A percentile compares a stretch with the other conserved stretches of the same genome.
These are phyloP conservation scores for Solanum chilense DNA, from an alignment of 257 asterid species.

Conservation along the genomic window DNA sequence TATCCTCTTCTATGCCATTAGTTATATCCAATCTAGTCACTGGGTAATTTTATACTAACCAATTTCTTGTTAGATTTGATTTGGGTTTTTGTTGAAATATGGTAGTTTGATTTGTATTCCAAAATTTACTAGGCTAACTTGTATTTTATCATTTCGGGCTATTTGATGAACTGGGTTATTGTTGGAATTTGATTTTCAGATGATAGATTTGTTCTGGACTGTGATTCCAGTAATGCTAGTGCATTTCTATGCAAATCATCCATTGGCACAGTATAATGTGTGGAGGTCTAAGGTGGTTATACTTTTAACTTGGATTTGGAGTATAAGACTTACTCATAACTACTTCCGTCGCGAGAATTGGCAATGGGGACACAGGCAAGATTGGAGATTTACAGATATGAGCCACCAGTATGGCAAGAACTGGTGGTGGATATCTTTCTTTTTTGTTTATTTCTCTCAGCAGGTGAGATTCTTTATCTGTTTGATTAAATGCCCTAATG, in stretches of 20 bases:
- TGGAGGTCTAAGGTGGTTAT: constrained; percentile 65
- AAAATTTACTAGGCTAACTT: background rate
- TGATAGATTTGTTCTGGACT: constrained; percentile 94
- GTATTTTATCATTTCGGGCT: background rate
- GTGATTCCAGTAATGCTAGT: constrained; percentile 66
- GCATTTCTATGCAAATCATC: constrained; percentile 62
- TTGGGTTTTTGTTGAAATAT: background rate
- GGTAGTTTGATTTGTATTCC: background rate
- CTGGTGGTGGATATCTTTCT: constrained; percentile 98
- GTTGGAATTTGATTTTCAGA: constrained; percentile 26
- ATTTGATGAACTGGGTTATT: background rate
- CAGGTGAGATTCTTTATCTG: constrained; percentile 39
- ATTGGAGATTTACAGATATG: constrained; percentile 85
- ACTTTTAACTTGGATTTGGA: constrained; percentile 70
- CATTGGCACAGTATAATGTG: constrained; percentile 26
- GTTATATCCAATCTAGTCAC: constrained; percentile 68
- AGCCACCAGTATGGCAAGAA: constrained; percentile 41
- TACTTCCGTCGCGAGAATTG: constrained; percentile 93
- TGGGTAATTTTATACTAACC: constrained; percentile 39
- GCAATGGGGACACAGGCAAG: constrained; percentile 94
- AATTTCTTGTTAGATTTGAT: background rate
- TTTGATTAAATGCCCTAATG: background rate
- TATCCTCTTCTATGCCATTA: constrained; percentile 69
- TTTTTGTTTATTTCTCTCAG: constrained; percentile 65
- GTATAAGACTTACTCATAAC: constrained; percentile 70